phyloP scores from a whole-genome alignment of 2,329 filamentous ascomycete genomes.

The Cytospora leucostoma region DNA sequence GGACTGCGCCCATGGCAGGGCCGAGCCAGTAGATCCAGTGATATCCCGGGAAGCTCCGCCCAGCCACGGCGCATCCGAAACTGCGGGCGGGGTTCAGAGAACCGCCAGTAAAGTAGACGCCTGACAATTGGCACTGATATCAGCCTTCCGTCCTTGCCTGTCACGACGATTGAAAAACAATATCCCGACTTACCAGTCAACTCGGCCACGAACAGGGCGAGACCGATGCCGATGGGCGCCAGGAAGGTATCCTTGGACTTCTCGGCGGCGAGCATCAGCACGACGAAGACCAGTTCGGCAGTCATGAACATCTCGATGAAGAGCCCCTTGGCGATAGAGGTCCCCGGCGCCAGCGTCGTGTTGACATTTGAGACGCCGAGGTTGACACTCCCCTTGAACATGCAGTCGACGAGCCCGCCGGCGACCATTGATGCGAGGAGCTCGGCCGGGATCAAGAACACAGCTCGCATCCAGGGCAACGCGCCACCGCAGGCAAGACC shows the following conservation, averaged over 20 bases:
- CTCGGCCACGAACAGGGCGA: conserved; percentile 60
- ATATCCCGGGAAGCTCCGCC: conserved; percentile 39
- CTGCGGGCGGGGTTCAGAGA: conserved; percentile 47
- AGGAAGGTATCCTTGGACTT: conserved; percentile 68
- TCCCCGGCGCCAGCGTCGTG: conserved; percentile 48
- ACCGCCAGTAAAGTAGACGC: conserved; percentile 45
- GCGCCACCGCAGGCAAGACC: conserved; percentile 54
- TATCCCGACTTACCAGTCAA: conserved; percentile 36
- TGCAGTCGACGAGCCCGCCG: conserved; percentile 51
- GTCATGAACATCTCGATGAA: conserved; percentile 66
- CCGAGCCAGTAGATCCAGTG: conserved; percentile 52
- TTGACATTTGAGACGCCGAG: conserved; percentile 44
- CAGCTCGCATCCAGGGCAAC: conserved; percentile 47
- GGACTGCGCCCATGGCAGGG: conserved; percentile 43
- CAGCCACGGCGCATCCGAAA: conserved; percentile 46
- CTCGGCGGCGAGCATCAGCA: conserved; percentile 66
- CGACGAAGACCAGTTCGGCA: conserved; percentile 58
- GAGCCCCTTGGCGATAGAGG: conserved; percentile 53
- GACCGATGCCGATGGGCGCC: conserved; percentile 66
- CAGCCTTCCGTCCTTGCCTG: neutral
- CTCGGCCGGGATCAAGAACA: conserved; percentile 53
- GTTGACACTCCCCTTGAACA: conserved; percentile 50
- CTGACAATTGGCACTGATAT: conserved; percentile 19
- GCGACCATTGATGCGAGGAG: conserved; percentile 56
- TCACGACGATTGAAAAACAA: no score